phyloP scores from a whole-genome alignment of 2,329 filamentous ascomycete genomes.

The Hortaea sp. region DNA sequence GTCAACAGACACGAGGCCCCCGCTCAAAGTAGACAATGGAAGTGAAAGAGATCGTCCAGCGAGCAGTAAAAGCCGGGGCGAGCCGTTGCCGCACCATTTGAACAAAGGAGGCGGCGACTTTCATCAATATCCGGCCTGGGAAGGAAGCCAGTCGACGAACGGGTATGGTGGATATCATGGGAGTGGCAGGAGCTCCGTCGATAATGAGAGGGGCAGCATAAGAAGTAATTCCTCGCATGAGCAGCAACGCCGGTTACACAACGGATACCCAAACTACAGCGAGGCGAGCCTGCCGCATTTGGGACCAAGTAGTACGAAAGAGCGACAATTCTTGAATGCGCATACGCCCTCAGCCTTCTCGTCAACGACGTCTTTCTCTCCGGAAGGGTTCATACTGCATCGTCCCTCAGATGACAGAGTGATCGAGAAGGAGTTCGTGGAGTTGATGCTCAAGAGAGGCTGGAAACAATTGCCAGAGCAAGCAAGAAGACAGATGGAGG shows the following conservation, averaged over 20 bases:
- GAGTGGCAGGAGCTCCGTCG: conserved; percentile 10
- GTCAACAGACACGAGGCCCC: conserved; percentile 50
- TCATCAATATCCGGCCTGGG: conserved; percentile 69
- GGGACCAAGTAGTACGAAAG: conserved; percentile 14
- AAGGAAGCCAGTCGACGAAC: conserved; percentile 30
- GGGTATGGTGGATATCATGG: conserved; percentile 37
- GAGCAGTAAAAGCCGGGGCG: conserved; percentile 36
- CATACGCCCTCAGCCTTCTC: conserved; percentile 37
- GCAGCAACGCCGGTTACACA: conserved; percentile 20
- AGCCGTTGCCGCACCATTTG: conserved; percentile 72
- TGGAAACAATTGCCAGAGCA: conserved; percentile 97
- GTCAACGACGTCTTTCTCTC: conserved; percentile 40
- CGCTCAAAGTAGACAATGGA: conserved; percentile 63
- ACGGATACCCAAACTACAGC: conserved; percentile 29
- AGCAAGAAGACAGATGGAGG: conserved; percentile 88
- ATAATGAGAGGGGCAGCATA: conserved; percentile 51
- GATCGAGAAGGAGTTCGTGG: conserved; percentile 83
- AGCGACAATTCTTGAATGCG: conserved; percentile 25
- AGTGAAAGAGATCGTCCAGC: conserved; percentile 38
- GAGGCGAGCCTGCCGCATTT: conserved; percentile 28
- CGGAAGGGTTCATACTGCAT: conserved; percentile 52
- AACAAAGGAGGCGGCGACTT: conserved; percentile 70
- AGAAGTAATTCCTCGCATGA: conserved; percentile 49
- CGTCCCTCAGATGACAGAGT: conserved; percentile 71
- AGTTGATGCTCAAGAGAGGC: conserved; percentile 92